Evolutionary conservation across 805 yeast genomes (phyloP), one percentile per base, ranked within the genome.

Genomic region (Dipodascopsis uninucleata): DNA sequence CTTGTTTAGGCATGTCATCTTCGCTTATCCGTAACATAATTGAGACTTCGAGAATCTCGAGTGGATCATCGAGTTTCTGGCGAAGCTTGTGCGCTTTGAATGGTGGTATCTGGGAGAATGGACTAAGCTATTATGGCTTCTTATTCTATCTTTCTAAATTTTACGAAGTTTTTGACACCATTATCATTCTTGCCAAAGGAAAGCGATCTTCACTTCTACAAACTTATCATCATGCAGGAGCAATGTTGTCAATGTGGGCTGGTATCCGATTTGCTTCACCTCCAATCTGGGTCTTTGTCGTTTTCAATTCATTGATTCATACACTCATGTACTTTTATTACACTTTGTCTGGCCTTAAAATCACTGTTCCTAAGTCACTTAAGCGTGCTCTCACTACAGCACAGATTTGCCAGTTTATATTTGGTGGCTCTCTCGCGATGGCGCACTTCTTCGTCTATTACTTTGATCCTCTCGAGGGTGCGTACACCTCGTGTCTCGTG

Each of bases 221-320:
- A 63, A 77, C 83, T 45, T 82, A 82, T 65, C 88, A 82, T 61
- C 88, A 82, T 62, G 76, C 87, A 4, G 88, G 88, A 21, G 88
- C 88, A 38, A 82, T 82, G 79, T 67, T 82, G 64, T 80, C 85
- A 48, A 82, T 82, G 88, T 82, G 87, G 87, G 76, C 84, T 5
- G 88, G 88, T 2, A 75, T 79, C 44, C 68, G 87, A 45, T 82
- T 68, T 63, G 76, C 75, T 40, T 74, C 85, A 10, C 85, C 87
- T 4, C 88, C 88, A 28, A 82, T 82, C 61, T 82, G 88, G 88
- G 78, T 82, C 57, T 82, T 82, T 65, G 86, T 81, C 35, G 85
- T 78, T 21, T 82, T 82, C 75, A 82, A 82, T 70, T 81, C 86
- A n/a, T 76, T 82, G 61, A 81, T 82, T 59, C 88, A 82, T 68